These are phyloP conservation scores for Rhodomyrtus psidioides DNA, from an alignment of 441 rosid species.

Conservation along the genomic window DNA sequence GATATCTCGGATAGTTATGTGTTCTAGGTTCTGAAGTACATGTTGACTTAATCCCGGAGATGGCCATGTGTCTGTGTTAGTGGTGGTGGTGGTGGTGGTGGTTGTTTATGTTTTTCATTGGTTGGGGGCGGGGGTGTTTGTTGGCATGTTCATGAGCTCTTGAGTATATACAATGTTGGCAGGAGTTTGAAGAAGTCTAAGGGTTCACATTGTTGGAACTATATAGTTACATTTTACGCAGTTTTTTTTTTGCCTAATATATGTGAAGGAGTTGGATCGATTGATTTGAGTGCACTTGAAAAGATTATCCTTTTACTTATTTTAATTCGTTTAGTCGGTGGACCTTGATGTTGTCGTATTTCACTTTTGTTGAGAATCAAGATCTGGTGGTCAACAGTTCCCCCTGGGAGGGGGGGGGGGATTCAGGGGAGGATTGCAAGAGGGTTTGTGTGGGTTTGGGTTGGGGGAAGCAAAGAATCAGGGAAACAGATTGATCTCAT, in stretches of 20 bases:
- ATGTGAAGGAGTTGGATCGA: neutral
- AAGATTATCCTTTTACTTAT: neutral
- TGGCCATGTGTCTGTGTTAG: neutral
- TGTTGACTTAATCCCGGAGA: neutral
- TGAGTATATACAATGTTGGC: neutral
- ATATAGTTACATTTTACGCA: neutral
- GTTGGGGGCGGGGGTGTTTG: neutral
- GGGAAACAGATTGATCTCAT: neutral
- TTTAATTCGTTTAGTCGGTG: neutral
- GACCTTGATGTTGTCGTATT: neutral
- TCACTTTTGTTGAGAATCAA: neutral
- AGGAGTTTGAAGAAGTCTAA: neutral
- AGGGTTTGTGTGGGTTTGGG: too few relatives aligned
- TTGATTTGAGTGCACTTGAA: neutral
- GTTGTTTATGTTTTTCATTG: neutral
- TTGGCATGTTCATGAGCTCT: neutral
- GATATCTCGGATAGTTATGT: neutral
- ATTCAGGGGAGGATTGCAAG: neutral
- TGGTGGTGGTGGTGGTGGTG: neutral
- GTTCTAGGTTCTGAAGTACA: neutral
- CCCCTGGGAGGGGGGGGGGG: neutral
- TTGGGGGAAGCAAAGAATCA: neutral
- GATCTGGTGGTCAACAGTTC: neutral
- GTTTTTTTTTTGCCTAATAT: neutral
- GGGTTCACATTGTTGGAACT: neutral